These are phyloP conservation scores for Botrytis sinoallii DNA, from an alignment of 2,329 filamentous ascomycete species.

Conservation along the genomic window DNA sequence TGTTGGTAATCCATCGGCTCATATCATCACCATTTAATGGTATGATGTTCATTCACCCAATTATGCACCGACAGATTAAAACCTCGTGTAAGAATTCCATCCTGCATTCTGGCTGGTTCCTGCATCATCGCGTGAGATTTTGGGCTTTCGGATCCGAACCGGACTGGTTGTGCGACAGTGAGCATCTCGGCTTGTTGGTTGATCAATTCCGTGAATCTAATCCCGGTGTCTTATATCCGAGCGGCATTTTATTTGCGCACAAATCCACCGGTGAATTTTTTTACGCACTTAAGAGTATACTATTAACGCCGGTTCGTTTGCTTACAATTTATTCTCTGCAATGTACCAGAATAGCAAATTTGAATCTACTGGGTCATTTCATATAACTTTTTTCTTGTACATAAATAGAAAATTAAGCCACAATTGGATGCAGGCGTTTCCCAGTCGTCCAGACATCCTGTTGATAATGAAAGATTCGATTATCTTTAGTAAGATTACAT, in stretches of 20 bases:
- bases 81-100: neutral
- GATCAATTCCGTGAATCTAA: neutral
- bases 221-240: neutral
- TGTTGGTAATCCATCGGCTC: neutral
- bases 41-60: neutral
- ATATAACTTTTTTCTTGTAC: neutral
- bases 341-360: neutral
- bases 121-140: neutral
- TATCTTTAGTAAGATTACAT: no score
- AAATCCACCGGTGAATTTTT: neutral
- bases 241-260: neutral
- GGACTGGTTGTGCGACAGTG: constrained; percentile 6
- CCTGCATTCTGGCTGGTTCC: neutral
- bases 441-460: neutral
- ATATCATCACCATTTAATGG: neutral
- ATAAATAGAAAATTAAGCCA: neutral
- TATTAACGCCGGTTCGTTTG: neutral
- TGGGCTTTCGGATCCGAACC: constrained; percentile 10
- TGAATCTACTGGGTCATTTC: neutral
- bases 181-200: constrained; percentile 3
- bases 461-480: no score
- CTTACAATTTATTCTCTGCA: neutral
- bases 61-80: neutral
- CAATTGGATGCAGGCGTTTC: neutral
- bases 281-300: neutral